Conservation (phyloP, 345 rosid species). For the Nasturtium officinale region DNA sequence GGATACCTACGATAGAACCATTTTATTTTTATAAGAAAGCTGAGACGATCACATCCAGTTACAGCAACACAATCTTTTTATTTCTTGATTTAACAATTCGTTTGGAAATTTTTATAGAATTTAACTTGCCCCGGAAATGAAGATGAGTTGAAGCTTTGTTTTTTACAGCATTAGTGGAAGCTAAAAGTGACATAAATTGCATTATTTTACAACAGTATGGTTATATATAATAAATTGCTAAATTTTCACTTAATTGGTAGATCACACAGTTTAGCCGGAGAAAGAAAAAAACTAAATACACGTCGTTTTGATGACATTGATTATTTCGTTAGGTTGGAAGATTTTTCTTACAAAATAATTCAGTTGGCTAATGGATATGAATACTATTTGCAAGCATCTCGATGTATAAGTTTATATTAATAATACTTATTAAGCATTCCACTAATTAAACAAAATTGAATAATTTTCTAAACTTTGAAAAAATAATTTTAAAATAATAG, state of each 20-base stretch:
- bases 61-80: not conserved
- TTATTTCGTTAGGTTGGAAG: not conserved
- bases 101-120: not conserved
- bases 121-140: not conserved
- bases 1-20: not conserved
- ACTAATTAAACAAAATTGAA: not conserved
- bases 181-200: not conserved
- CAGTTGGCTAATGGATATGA: not conserved
- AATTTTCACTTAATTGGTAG: not conserved
- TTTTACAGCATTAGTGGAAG: not conserved
- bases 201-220: not conserved
- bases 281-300: not conserved
- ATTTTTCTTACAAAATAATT: not conserved
- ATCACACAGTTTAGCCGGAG: not conserved
- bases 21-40: not conserved
- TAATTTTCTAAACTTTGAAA: not conserved
- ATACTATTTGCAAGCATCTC: not conserved
- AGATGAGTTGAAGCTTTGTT: not conserved
- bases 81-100: not conserved
- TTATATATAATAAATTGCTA: not conserved
- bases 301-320: not conserved
- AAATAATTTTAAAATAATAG: not conserved
- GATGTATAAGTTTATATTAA: not conserved
- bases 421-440: not conserved
- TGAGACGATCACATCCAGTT: not conserved